Evolutionary conservation across 2,329 filamentous ascomycete species (phyloP), one percentile per base, ranked within the genome.

Genomic region (Cryphonectria radicalis): DNA sequence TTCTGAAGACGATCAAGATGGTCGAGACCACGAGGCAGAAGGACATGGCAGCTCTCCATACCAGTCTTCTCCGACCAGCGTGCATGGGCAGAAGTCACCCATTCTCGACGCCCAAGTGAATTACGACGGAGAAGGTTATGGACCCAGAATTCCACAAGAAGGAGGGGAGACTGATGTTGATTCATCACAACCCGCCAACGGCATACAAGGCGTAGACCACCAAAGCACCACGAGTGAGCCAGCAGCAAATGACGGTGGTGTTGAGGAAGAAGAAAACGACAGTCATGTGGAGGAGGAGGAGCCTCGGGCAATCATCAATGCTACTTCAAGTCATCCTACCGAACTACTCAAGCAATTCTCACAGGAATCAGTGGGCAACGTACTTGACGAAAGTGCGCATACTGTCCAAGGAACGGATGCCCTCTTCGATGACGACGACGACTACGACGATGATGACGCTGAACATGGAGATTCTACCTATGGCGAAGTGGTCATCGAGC

Each of bases 401-500:
- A 82, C 80, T 0, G 79, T 81, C 8, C 74, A 80, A 11, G 81
- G 80, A 8, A 75, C 80, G 8, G 78, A 81, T 11, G 74, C 77
- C 19, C 74, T 81, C 17, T 82, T 82, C 62, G 79, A 81, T 2
- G 75, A 73, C 13, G 72, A 74, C 50, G 67, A 70, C n/a, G 55
- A 67, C 53, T 68, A 72, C 53, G 70, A 75, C 28, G 79, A 81
- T 3, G 75, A 73, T 11, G 72, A 67, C 53, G 69, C 70, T 53
- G 69, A 74, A 6, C 22, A 7, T 10, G 19, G 17, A 28, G 53
- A 68, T 7, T 66, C 63, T 4, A 42, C 35, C 25, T 72, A 65
- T 28, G 70, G 70, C 28, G 68, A 70, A 65, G 68, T 65, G 8
- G 25, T 62, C 25, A 63, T 65, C 59, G 32, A 70, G 11, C 64